Evolutionary conservation across 208 protist species (phyloP), one percentile per base, ranked within the genome.

Genomic region (Leptomonas pyrrhocoris): DNA sequence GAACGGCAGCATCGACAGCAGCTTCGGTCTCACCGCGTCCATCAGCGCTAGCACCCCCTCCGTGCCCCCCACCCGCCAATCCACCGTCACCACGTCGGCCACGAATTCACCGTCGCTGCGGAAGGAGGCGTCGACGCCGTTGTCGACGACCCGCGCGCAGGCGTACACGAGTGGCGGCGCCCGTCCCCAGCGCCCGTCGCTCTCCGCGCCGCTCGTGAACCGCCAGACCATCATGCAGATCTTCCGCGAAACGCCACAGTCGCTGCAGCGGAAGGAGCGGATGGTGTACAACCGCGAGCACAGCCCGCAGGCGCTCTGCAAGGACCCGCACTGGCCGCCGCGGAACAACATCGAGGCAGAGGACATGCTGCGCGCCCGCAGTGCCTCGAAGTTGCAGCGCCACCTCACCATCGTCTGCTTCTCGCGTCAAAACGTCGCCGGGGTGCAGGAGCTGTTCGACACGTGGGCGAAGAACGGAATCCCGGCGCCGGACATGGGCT

Each of bases 361-460:
- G 38, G 54, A 63, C 19, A 43, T 91, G 58, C 69, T 94, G 42
- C 75, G 71, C 46, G 53, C 43, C 18, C 58, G 68, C 25, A 57
- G 70, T 49, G 83, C 85, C 2, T 59, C 34, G 34, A 88, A 91
- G 74, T 66, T 91, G 65, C 68, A 91, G 62, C 73, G 80, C 27
- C 88, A 94, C 74, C 68, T 94, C 28, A 75, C 57, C 28, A 85
- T 94, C 27, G 58, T 91, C 40, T 75, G 74, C 49, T 91, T 89
- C 60, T 84, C 88, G 0, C 62, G 83, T 25, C 74, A 80, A 48
- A 64, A 91, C 62, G 61, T 83, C 8, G 67, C 60, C 15, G 82
- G 79, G 27, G 75, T 94, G 49, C 68, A 79, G 60, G 68, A 84
- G 30, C 68, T 93, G 15, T 86, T 94, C 61, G 72, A 89, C 30